A percentile compares a stretch with the other conserved stretches of the same genome.
Conservation (phyloP, 805 yeast species). For the Saturnispora ahearnii region DNA sequence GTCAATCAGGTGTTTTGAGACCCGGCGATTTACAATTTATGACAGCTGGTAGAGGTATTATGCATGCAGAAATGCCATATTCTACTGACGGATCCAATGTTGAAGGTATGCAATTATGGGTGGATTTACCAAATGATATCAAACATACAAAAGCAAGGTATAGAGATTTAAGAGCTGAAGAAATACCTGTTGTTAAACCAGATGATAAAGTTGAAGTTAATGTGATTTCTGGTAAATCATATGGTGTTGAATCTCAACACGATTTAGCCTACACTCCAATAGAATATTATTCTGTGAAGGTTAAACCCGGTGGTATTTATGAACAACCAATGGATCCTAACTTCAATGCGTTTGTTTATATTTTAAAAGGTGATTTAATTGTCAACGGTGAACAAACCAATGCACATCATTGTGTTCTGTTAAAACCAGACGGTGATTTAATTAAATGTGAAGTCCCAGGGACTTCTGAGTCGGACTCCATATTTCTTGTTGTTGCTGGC, state of each 20-base stretch:
- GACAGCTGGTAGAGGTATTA: constrained; percentile 88
- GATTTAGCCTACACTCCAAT: constrained; percentile 80
- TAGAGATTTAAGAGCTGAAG: constrained; percentile 61
- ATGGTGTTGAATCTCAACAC: constrained; percentile 64
- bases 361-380: constrained; percentile 49
- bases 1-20: constrained; percentile 63
- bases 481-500: constrained; percentile 69
- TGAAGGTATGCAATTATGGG: constrained; percentile 81
- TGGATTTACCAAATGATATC: constrained; percentile 59
- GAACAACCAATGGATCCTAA: constrained; percentile 48
- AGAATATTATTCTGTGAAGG: constrained; percentile 55
- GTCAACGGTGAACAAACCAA: constrained; percentile 34
- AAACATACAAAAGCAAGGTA: constrained; percentile 66
- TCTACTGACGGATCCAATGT: constrained; percentile 38
- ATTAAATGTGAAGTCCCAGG: constrained; percentile 44
- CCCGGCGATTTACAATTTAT: constrained; percentile 87
- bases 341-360: constrained; percentile 66
- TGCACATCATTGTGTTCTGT: constrained; percentile 47
- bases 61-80: constrained; percentile 82
- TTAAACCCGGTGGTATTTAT: constrained; percentile 58
- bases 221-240: constrained; percentile 69
- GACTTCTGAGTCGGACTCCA: constrained; percentile 34
- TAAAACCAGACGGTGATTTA: constrained; percentile 58
- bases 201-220: constrained; percentile 55
- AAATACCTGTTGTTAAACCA: constrained; percentile 62